Base-by-base conservation (phyloP, 1,139 yeast genomes). In the Suhomyces anneliseae region DNA sequence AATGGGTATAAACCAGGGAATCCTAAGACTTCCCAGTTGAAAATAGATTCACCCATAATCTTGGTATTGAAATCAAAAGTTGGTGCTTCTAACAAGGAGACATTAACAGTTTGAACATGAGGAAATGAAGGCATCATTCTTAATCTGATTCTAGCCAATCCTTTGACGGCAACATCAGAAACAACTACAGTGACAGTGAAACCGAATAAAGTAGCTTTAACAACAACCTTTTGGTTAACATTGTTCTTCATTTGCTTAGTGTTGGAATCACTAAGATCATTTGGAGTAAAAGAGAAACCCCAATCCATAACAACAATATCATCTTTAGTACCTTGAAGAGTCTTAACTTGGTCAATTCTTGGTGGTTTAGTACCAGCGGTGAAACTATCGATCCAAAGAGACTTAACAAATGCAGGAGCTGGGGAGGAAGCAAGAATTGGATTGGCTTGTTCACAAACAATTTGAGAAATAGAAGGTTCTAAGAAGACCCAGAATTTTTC, bases 291-390 rank as follows among this genome's bases (percentile, higher is more conserved):
- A 1, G 96, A 84, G 46, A 87, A 73, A 44, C 85, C 84, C 96
- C 96, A 93, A 72, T 93, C 96, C 97, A 95, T 90, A 43, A 93
- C 97, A 12, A 92, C 96, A 48, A 93, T 85, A 61, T 92, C 97
- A 52, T 87, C 88, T 31, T 83, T 85, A 24, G 97, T 92, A 51
- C 93, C 90, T 42, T 85, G 87, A 58, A 90, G 80, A 2, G 97
- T 89, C 62, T 93, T 88, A 27, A 92, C 97, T 52, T 78, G 78
- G 61, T 93, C 97, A 51, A 93, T 76, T 65, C 99, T 81, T 34
- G 96, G 96, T 9, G 99, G 97, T 68, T 93, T 93, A 8, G 96
- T 86, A 54, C 99, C 99, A 14, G 87, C 81, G 8, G 98, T 92
- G 61, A 93, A 86, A 50, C 89, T 81, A 62, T 89, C 95, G 45